Evolutionary conservation across 352 stramenopile genomes (phyloP), one percentile per base, ranked within the genome.

Genomic region (Globisporangium apiculatum): DNA sequence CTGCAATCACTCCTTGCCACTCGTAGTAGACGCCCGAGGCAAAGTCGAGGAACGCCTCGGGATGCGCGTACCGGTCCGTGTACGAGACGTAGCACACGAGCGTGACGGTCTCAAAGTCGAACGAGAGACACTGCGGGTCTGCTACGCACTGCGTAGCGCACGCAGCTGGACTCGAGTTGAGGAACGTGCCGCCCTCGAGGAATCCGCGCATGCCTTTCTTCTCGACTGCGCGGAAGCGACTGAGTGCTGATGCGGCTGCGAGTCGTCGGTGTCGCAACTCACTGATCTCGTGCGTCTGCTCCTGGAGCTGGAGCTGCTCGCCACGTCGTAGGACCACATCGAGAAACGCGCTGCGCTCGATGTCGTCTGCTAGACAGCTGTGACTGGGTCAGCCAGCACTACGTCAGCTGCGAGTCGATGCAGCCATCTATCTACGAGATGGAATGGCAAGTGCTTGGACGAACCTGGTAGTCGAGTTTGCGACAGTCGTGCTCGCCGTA

Each of bases 21-120:
- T 93, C 83, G 51, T 89, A 91, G 61, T 93, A 90, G 35, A 83
- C 62, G 14, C 80, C 81, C 0, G 75, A 83, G 6, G 79, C 65
- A 38, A 89, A 90, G 40, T 71, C 62, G 18, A 93, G 57, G 57
- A 89, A 91, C 38, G 79, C 76, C 18, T 84, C 69, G 0, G 80
- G 79, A 45, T 86, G 68, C 1, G 66, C 65, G 57, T 85, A 93
- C 11, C 79, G 72, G 57, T 93, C 83, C 3, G 77, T 76, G 62
- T 91, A 65, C 8, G 80, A 88, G 12, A 93, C 65, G 60, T 93
- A 91, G 62, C 83, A 93, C 45, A 73, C 78, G 1, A 54, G 37
- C 3, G 75, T 82, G 11, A 68, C 47, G 0, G 68, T 79, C 50
- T 91, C 83, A 38, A 85, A 71, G 55, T 93, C 83, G 36, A 93